Base-by-base conservation (phyloP, 2,329 filamentous ascomycete genomes). In the Exophiala xenobiotica region DNA sequence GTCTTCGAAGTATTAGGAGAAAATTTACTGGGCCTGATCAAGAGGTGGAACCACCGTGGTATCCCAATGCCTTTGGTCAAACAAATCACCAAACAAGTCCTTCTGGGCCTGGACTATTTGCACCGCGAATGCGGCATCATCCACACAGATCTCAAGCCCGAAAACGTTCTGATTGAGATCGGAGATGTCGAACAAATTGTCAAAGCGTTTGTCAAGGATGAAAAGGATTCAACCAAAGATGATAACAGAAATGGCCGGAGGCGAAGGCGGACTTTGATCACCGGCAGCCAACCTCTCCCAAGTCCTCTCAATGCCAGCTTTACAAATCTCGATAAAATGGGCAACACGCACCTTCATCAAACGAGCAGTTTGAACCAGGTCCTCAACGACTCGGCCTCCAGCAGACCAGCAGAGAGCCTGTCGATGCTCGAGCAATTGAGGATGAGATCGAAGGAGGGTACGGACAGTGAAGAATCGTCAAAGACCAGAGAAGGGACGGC, bases 121-220 rank as follows among this genome's bases (percentile, higher is more conserved):
- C 93, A 99, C 70, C 85, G 93, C 64, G 92, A 99, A 73, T 99
- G 93, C 72, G 93, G 93, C 67, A 97, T 99, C 73, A 96, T 99
- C 66, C 93, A 99, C 72, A 97, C 93, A 45, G 82, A 86, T 68
- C 66, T 86, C 55, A 86, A 99, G 72, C 93, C 93, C 41, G 93
- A 99, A 69, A 99, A 99, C 67, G 93, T 99, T 24, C 78, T 99
- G 60, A 97, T 99, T 68, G 93, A 99, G 73, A 97, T 99, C 66
- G 93, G 93, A 61, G 93, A 99, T 64, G 93, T 99, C 43, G 93
- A 99, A 75, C 90, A 97, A 71, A 97, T 97, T 57, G 93, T 99
- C 52, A 92, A 96, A 73, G 90, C 88, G 54, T 92, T 95, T 58
- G 92, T 99, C 49, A 92, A 96, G 71, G 88, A 85, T 56, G 88